phyloP scores from a whole-genome alignment of 257 asterid genomes.

The Gentiana straminea region DNA sequence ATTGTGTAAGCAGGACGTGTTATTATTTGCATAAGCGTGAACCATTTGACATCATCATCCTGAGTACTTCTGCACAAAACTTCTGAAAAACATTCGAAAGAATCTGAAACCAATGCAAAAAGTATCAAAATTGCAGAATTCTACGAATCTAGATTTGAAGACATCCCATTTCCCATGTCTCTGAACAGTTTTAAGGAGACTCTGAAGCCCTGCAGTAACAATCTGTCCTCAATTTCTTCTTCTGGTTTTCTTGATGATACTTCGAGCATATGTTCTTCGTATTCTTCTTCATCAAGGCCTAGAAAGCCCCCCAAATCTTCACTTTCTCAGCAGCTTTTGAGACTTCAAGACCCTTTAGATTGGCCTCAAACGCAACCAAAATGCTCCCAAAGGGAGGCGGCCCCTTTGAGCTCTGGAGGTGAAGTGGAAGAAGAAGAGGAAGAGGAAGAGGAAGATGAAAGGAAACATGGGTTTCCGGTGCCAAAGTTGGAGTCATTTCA shows the following conservation, averaged over 20 bases:
- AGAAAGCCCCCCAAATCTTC: constrained; percentile 91
- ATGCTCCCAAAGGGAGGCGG: not conserved
- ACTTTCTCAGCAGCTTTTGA: constrained; percentile 55
- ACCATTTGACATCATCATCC: too few relatives aligned
- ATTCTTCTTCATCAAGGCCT: constrained; percentile 29
- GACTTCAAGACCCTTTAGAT: constrained; percentile 36
- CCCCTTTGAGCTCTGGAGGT: constrained; percentile 10
- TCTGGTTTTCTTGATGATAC: constrained; percentile 17
- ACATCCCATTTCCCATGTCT: constrained; percentile 41
- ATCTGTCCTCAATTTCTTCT: constrained; percentile 15
- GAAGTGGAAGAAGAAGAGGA: constrained; percentile 15
- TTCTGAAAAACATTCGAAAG: too few relatives aligned
- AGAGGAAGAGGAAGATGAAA: constrained; percentile 21
- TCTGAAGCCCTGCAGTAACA: constrained; percentile 58
- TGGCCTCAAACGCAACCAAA: constrained; percentile 11
- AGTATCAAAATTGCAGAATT: not conserved
- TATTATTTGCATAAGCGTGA: too few relatives aligned
- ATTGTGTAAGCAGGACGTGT: too few relatives aligned
- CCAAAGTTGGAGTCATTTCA: constrained; percentile 38
- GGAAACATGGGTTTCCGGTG: constrained; percentile 10
- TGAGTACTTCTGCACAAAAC: too few relatives aligned
- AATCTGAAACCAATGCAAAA: too few relatives aligned
- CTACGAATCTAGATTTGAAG: not conserved
- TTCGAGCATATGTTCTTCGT: constrained; percentile 26
- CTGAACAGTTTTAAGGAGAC: constrained; percentile 73